Evolutionary conservation across 179 eudicot genomes (phyloP).

Genomic region (Silene vulgaris): DNA sequence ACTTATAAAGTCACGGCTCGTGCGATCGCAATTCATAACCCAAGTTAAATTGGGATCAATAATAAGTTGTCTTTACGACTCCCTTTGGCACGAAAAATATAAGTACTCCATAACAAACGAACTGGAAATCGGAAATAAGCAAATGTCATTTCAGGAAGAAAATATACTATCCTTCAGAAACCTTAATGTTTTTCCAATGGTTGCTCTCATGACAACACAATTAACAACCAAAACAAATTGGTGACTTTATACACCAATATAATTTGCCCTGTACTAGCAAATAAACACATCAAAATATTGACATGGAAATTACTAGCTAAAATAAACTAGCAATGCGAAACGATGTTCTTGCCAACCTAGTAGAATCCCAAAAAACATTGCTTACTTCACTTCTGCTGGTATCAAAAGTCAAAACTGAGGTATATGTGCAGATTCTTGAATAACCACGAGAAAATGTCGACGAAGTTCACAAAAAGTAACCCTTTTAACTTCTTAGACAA

Average conservation of each 20-base stretch:
- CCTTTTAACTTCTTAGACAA: not conserved
- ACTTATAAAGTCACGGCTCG: no score
- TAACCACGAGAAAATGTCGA: conserved; percentile 10
- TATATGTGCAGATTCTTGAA: conserved; percentile 27
- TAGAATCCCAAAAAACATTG: not conserved
- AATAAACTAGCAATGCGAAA: not conserved
- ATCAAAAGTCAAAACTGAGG: conserved; percentile 6
- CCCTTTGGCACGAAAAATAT: no score
- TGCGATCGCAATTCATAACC: no score
- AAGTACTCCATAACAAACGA: not conserved
- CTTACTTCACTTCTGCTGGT: conserved; percentile 13
- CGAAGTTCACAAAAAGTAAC: conserved; percentile 10
- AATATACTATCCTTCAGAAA: not conserved
- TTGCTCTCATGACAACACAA: not conserved
- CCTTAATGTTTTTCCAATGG: not conserved
- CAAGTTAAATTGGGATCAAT: no score
- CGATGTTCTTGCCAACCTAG: conserved; percentile 10
- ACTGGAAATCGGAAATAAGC: not conserved
- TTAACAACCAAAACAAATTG: not conserved
- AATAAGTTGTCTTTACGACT: no score
- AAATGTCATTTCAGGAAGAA: not conserved
- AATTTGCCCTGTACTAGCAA: not conserved
- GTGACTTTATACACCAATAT: not conserved
- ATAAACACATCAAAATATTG: not conserved
- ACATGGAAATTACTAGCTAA: not conserved